Evolutionary conservation across 306 rosid genomes (phyloP).

Genomic region (Sesbania bispinosa): DNA sequence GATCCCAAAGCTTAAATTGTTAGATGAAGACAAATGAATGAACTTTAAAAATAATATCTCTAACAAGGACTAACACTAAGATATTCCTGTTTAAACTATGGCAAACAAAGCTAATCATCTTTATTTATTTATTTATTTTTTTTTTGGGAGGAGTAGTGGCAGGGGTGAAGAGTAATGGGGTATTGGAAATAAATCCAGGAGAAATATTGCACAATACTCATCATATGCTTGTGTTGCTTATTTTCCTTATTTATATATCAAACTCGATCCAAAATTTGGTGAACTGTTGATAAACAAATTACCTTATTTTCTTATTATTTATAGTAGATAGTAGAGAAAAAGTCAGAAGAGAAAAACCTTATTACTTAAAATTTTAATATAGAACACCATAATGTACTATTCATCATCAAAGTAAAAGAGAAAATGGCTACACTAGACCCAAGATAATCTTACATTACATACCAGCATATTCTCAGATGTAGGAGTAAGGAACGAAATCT

Average conservation of each 20-base stretch:
- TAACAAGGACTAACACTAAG: neutral
- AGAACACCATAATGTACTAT: neutral
- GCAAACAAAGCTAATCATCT: neutral
- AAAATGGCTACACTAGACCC: conserved; percentile 8
- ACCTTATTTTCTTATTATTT: conserved; percentile 11
- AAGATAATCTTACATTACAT: conserved; percentile 26
- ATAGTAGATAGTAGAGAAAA: neutral
- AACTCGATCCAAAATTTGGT: neutral
- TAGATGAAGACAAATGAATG: neutral
- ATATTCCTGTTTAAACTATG: neutral
- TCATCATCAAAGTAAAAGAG: neutral
- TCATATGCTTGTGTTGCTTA: neutral
- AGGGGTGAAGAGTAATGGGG: neutral
- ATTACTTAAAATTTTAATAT: neutral
- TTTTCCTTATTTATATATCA: neutral
- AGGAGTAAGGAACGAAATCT: conserved; percentile 82
- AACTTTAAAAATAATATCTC: neutral
- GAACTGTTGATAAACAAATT: conserved; percentile 4
- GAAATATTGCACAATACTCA: neutral
- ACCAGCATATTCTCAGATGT: conserved; percentile 89
- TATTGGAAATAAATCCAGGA: neutral
- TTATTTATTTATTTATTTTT: neutral
- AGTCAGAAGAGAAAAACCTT: neutral
- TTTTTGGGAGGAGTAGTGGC: neutral
- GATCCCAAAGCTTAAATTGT: neutral